A percentile compares a stretch with the other conserved stretches of the same genome.
These are phyloP conservation scores for Debaryomyces subglobosus DNA, from an alignment of 1,139 yeast genomes.

Conservation along the genomic window DNA sequence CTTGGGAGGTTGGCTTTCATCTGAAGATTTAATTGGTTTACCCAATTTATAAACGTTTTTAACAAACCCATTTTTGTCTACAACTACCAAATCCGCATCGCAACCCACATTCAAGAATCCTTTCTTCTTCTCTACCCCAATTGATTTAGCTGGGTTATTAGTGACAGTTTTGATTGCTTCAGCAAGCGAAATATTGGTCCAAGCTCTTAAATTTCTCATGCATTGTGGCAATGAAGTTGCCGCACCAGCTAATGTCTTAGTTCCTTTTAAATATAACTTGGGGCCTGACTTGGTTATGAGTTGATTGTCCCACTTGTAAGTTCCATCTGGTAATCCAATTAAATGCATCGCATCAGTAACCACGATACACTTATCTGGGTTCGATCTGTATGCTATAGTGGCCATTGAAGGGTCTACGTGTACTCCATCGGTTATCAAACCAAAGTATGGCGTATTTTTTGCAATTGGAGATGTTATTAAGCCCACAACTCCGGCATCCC, in stretches of 20 bases:
- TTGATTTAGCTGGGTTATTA: conserved; percentile 56
- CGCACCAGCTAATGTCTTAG: conserved; percentile 65
- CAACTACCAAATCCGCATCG: conserved; percentile 61
- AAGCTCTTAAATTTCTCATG: conserved; percentile 53
- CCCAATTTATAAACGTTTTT: conserved; percentile 58
- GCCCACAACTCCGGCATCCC: conserved; percentile 64
- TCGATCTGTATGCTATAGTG: conserved; percentile 54
- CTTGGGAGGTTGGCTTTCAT: conserved; percentile 23
- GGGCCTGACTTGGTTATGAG: conserved; percentile 54
- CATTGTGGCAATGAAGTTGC: conserved; percentile 61
- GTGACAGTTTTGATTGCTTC: conserved; percentile 62
- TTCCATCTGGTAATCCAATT: conserved; percentile 55
- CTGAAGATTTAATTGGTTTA: conserved; percentile 28
- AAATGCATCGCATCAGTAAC: conserved; percentile 67
- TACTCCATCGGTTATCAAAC: conserved; percentile 63
- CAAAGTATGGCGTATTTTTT: conserved; percentile 51
- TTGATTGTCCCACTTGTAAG: conserved; percentile 53
- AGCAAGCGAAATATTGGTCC: conserved; percentile 55
- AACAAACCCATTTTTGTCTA: conserved; percentile 49
- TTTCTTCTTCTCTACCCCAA: conserved; percentile 46
- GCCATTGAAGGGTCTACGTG: conserved; percentile 65
- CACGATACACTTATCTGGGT: conserved; percentile 58
- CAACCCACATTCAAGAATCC: conserved; percentile 59
- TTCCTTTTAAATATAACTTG: conserved; percentile 53
- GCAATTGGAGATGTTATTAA: conserved; percentile 47